Conservation (phyloP, 2,329 filamentous ascomycete species). For the Penicillium sp. region DNA sequence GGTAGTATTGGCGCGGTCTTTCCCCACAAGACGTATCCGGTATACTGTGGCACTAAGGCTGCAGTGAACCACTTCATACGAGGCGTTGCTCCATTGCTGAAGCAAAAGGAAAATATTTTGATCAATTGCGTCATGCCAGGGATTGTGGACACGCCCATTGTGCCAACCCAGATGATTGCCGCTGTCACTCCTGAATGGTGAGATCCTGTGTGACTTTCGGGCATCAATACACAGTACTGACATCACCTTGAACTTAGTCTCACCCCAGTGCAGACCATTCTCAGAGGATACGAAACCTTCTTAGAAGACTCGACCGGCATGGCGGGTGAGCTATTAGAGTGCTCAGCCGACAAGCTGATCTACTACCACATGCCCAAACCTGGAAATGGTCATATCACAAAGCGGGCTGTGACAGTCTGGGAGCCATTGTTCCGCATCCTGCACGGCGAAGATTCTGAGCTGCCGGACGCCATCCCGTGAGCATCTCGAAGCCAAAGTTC, state of each 20-base stretch:
- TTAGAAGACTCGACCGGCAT: conserved; percentile 44
- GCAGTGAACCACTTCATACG: conserved; percentile 46
- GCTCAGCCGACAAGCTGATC: conserved; percentile 43
- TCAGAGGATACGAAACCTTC: conserved; percentile 47
- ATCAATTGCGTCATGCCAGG: conserved; percentile 52
- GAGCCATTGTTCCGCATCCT: conserved; percentile 48
- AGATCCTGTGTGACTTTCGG: neutral
- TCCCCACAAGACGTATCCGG: conserved; percentile 46
- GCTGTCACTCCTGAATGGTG: conserved; percentile 39
- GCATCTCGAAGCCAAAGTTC: neutral
- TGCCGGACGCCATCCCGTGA: conserved; percentile 41
- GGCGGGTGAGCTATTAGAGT: conserved; percentile 47
- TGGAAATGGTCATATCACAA: conserved; percentile 44
- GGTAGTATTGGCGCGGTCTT: conserved; percentile 45
- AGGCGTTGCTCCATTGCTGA: conserved; percentile 39
- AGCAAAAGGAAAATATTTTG: conserved; percentile 48
- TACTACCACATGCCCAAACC: conserved; percentile 37
- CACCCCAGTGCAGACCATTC: conserved; percentile 46
- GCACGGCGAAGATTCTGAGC: conserved; percentile 43
- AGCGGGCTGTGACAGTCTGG: conserved; percentile 48
- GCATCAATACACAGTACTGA: neutral
- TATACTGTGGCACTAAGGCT: conserved; percentile 54
- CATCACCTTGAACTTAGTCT: conserved; percentile 19
- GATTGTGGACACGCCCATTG: conserved; percentile 46
- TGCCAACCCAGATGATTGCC: conserved; percentile 46